Conservation (phyloP, 169 alveolate genomes). For the Plasmodium vivax region DNA sequence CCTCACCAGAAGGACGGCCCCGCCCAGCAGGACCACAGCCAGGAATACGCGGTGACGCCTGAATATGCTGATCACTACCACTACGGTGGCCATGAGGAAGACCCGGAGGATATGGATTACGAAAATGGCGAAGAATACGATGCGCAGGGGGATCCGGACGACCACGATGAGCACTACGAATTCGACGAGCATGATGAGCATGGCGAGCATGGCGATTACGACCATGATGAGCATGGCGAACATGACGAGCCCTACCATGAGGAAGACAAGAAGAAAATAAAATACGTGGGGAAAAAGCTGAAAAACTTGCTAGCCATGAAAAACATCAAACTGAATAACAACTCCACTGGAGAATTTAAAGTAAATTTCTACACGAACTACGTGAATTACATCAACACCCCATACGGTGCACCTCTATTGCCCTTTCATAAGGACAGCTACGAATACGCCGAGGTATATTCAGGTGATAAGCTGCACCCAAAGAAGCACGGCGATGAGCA, state of each 20-base stretch:
- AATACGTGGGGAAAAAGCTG: not conserved
- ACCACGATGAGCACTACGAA: not conserved
- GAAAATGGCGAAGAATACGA: not conserved
- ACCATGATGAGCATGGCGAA: not conserved
- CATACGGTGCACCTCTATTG: not conserved
- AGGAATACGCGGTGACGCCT: not conserved
- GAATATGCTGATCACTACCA: not conserved
- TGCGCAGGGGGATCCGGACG: not conserved
- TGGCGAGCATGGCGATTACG: not conserved
- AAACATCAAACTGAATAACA: constrained; percentile 19
- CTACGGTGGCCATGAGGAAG: not conserved
- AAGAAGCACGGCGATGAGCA: not conserved
- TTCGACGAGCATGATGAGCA: not conserved
- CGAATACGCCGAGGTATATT: not conserved
- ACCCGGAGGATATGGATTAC: not conserved
- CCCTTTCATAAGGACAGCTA: not conserved
- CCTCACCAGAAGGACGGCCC: not conserved
- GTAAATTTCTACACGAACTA: constrained; percentile 29
- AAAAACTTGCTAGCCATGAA: constrained; percentile 16
- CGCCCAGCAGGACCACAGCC: not conserved
- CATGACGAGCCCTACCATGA: not conserved
- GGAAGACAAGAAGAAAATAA: not conserved
- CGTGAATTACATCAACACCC: constrained; percentile 26
- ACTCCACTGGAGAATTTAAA: constrained; percentile 33
- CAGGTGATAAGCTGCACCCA: not conserved